These are phyloP conservation scores for Maudiozyma saulgeensis DNA, from an alignment of 805 yeast genomes.

Conservation along the genomic window DNA sequence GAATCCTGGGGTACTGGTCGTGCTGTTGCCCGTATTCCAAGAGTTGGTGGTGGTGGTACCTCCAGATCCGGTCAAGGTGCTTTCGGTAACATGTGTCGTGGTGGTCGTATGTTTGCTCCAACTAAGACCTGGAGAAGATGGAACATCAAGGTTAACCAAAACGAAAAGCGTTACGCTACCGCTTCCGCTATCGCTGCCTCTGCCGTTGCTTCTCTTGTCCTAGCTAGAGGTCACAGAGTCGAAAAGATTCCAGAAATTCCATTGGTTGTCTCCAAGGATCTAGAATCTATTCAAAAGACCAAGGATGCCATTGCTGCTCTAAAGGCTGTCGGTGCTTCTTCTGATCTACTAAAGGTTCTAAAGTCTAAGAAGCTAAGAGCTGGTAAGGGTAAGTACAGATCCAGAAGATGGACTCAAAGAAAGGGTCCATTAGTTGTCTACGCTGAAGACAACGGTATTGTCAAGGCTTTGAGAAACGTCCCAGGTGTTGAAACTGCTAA, in stretches of 20 bases:
- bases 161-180: slow-evolving; percentile 99
- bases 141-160: slow-evolving; percentile 99
- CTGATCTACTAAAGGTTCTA: slow-evolving; percentile 95
- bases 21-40: slow-evolving; percentile 99
- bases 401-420: slow-evolving; percentile 99
- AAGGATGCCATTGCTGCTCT: slow-evolving; percentile 97
- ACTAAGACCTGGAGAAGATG: slow-evolving; percentile 99
- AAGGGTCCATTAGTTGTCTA: slow-evolving; percentile 99
- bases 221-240: slow-evolving; percentile 99
- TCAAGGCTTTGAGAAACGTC: slow-evolving; percentile 97
- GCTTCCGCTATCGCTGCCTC: slow-evolving; percentile 99
- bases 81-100: slow-evolving; percentile 99
- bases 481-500: slow-evolving; percentile 98
- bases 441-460: slow-evolving; percentile 95
- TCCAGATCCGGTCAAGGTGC: slow-evolving; percentile 99
- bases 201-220: slow-evolving; percentile 93
- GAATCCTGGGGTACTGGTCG: slow-evolving; percentile 99
- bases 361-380: slow-evolving; percentile 98
- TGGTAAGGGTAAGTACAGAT: slow-evolving; percentile 99
- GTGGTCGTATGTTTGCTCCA: slow-evolving; percentile 99
- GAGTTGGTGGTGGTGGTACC: slow-evolving; percentile 99
- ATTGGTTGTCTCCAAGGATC: slow-evolving; percentile 87
- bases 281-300: slow-evolving; percentile 91
- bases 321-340: slow-evolving; percentile 98
- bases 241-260: slow-evolving; percentile 98